Evolutionary conservation across 306 rosid genomes (phyloP).

Genomic region (Alnus glutinosa): DNA sequence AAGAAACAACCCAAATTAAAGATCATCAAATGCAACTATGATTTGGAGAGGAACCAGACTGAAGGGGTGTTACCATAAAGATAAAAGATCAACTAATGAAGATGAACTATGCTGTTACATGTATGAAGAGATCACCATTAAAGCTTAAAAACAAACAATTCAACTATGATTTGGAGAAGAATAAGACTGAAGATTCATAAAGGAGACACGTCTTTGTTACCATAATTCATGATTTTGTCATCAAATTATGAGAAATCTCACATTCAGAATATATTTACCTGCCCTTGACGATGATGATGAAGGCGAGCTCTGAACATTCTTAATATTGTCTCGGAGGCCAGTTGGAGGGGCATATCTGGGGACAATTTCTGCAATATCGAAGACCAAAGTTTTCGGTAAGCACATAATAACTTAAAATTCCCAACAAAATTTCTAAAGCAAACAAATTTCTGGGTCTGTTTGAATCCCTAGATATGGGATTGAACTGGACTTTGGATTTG

Average conservation of each 20-base stretch:
- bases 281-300: conserved; percentile 93
- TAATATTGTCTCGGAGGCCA: conserved; percentile 89
- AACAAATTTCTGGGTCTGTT: neutral
- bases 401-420: neutral
- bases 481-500: neutral
- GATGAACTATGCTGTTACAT: neutral
- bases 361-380: conserved; percentile 70
- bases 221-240: neutral
- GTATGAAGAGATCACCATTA: neutral
- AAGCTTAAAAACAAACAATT: neutral
- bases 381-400: conserved; percentile 23
- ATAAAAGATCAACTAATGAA: neutral
- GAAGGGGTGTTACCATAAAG: neutral
- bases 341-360: conserved; percentile 94
- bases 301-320: conserved; percentile 92
- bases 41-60: neutral
- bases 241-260: conserved; percentile 4
- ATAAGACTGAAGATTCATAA: neutral
- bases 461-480: neutral
- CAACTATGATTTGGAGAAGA: conserved; percentile 12
- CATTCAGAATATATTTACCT: conserved; percentile 46
- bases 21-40: neutral
- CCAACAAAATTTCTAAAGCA: neutral
- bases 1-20: neutral
- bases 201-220: neutral